Evolutionary conservation across 1,139 yeast species (phyloP).

Genomic region (Hyphopichia burtonii): DNA sequence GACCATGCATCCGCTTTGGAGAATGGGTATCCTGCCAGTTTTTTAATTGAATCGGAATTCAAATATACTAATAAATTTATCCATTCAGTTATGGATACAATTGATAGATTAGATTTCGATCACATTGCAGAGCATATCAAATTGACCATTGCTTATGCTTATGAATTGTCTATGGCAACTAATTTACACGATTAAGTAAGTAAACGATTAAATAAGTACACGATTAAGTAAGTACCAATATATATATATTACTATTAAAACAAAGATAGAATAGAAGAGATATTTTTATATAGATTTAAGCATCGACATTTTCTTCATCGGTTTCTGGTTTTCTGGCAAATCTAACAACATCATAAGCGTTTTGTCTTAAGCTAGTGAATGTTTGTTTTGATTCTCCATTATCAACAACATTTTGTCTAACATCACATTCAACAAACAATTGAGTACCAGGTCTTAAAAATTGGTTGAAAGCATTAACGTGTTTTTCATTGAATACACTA

Average conservation of each 20-base stretch:
- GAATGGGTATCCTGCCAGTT: constrained; percentile 80
- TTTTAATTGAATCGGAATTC: constrained; percentile 76
- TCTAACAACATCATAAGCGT: constrained; percentile 36
- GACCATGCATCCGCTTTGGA: constrained; percentile 88
- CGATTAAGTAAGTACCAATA: not conserved
- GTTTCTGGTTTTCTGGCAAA: constrained; percentile 31
- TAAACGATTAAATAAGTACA: not conserved
- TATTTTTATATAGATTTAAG: not conserved
- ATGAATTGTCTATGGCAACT: constrained; percentile 55
- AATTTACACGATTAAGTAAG: constrained; percentile 5
- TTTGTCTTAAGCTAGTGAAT: constrained; percentile 35
- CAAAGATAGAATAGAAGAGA: not conserved
- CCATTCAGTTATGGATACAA: constrained; percentile 77
- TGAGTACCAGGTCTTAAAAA: constrained; percentile 43
- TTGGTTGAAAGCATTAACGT: constrained; percentile 36
- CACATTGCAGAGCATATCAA: constrained; percentile 81
- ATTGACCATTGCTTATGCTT: constrained; percentile 66
- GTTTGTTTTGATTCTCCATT: constrained; percentile 30
- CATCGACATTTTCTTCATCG: constrained; percentile 13
- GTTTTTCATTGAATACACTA: constrained; percentile 41
- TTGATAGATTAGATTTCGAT: constrained; percentile 72
- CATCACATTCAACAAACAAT: constrained; percentile 43
- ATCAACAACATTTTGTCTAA: constrained; percentile 35
- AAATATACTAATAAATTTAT: constrained; percentile 63
- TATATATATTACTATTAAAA: not conserved